These are phyloP conservation scores for Penicillium atrosanguineum DNA, from an alignment of 495 filamentous ascomycete species.

Conservation along the genomic window DNA sequence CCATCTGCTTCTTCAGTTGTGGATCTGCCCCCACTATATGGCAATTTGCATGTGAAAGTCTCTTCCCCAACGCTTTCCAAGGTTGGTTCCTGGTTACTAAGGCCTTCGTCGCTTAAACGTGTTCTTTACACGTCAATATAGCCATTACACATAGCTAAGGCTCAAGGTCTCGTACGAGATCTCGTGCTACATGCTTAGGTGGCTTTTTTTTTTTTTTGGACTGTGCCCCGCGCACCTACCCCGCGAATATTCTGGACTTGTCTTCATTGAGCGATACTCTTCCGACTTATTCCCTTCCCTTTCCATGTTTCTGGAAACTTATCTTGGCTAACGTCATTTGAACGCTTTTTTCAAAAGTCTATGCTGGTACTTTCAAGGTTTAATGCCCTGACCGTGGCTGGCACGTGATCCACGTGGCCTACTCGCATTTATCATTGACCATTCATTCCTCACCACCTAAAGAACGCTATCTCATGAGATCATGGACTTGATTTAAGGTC, in stretches of 20 bases:
- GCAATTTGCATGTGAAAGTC: neutral
- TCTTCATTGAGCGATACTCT: neutral
- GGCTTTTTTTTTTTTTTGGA: too few species aligned
- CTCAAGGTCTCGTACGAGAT: too few species aligned
- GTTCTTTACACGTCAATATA: neutral
- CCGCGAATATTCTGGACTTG: neutral
- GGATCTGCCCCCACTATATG: neutral
- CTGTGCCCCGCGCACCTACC: neutral
- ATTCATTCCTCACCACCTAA: too few species aligned
- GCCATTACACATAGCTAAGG: too few species aligned
- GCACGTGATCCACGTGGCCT: too few species aligned
- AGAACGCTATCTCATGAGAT: too few species aligned
- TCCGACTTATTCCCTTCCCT: neutral
- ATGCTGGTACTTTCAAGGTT: too few species aligned
- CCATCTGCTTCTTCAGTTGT: neutral
- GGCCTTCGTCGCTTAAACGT: neutral
- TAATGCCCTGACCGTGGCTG: too few species aligned
- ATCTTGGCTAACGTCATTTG: neutral
- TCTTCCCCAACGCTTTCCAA: neutral
- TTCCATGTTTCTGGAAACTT: neutral
- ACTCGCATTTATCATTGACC: too few species aligned
- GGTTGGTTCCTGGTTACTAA: neutral
- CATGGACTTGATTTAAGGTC: too few species aligned
- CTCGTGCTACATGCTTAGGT: too few species aligned
- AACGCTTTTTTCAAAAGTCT: neutral